Evolutionary conservation across 352 stramenopile genomes (phyloP).

Genomic region (Pythium rishiriense): DNA sequence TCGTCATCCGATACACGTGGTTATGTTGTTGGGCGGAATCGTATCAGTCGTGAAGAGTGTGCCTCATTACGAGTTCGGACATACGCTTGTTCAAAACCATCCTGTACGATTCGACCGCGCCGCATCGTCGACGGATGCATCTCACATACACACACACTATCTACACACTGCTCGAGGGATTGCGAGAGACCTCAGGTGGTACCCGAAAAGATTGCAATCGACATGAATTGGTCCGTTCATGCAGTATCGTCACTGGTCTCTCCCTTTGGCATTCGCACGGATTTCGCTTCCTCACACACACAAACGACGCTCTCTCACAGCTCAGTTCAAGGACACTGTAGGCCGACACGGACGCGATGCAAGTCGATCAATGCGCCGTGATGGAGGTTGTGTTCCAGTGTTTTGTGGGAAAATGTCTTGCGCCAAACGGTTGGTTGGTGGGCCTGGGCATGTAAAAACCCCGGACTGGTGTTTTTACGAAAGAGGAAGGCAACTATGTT

Average conservation of each 20-base stretch:
- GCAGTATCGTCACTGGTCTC: slow-evolving; percentile 75
- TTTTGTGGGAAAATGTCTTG: background rate
- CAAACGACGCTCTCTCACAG: too few relatives aligned
- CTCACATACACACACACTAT: slow-evolving; percentile 16
- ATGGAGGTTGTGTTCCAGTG: too few relatives aligned
- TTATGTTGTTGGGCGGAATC: slow-evolving; percentile 17
- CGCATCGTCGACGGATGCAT: slow-evolving; percentile 1
- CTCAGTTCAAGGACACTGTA: too few relatives aligned
- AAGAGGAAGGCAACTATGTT: slow-evolving; percentile 6
- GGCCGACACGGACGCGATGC: background rate
- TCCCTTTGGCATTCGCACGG: background rate
- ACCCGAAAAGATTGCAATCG: slow-evolving; percentile 91
- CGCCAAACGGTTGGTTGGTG: slow-evolving; percentile 18
- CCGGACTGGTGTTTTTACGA: slow-evolving; percentile 18
- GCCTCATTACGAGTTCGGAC: slow-evolving; percentile 79
- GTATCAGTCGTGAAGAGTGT: slow-evolving; percentile 39
- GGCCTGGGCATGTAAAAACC: slow-evolving; percentile 20
- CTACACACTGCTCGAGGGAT: too few relatives aligned
- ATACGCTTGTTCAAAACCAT: slow-evolving; percentile 88
- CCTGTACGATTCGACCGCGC: slow-evolving; percentile 34
- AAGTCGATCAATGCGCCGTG: too few relatives aligned
- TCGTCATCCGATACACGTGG: slow-evolving; percentile 67
- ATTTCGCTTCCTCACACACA: background rate
- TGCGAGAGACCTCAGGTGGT: slow-evolving; percentile 77
- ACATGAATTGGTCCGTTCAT: slow-evolving; percentile 88